phyloP scores from a whole-genome alignment of 2,329 filamentous ascomycete genomes.

The Aureobasidium uvarum region DNA sequence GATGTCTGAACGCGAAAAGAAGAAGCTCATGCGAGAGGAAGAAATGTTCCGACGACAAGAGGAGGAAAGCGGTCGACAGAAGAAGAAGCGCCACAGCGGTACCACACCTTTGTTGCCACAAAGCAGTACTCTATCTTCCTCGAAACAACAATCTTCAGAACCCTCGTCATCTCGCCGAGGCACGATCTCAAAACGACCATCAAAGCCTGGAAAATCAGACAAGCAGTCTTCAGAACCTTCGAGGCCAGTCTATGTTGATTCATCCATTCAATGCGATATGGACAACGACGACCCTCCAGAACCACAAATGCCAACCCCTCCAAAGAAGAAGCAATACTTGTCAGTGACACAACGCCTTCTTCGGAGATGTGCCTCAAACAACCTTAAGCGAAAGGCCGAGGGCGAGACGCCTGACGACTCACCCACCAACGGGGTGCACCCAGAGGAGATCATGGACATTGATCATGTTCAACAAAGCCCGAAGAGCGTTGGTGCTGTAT shows the following conservation, averaged over 20 bases:
- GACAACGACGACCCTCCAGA: slow-evolving; percentile 36
- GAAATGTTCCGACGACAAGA: slow-evolving; percentile 62
- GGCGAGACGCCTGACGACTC: neutral
- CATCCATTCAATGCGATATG: slow-evolving; percentile 38
- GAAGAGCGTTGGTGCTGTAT: neutral
- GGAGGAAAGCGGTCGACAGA: slow-evolving; percentile 51
- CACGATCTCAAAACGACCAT: slow-evolving; percentile 10
- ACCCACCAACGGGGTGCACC: slow-evolving; percentile 1
- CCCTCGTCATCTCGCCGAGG: slow-evolving; percentile 19
- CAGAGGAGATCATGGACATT: slow-evolving; percentile 30
- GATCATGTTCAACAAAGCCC: slow-evolving; percentile 26
- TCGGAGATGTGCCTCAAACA: slow-evolving; percentile 38
- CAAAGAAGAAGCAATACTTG: slow-evolving; percentile 33
- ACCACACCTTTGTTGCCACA: slow-evolving; percentile 48
- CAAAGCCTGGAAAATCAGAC: neutral
- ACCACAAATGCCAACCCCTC: slow-evolving; percentile 29
- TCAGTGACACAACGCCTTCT: slow-evolving; percentile 37
- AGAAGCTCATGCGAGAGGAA: slow-evolving; percentile 62
- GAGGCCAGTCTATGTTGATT: slow-evolving; percentile 36
- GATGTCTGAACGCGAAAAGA: slow-evolving; percentile 60
- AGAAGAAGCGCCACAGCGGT: slow-evolving; percentile 57
- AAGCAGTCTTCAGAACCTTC: slow-evolving; percentile 27
- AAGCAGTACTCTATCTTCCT: slow-evolving; percentile 34
- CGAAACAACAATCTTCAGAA: slow-evolving; percentile 31
- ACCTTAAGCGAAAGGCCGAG: slow-evolving; percentile 29